Evolutionary conservation across 495 filamentous ascomycete genomes (phyloP).

Genomic region (Neurospora tetrasperma): DNA sequence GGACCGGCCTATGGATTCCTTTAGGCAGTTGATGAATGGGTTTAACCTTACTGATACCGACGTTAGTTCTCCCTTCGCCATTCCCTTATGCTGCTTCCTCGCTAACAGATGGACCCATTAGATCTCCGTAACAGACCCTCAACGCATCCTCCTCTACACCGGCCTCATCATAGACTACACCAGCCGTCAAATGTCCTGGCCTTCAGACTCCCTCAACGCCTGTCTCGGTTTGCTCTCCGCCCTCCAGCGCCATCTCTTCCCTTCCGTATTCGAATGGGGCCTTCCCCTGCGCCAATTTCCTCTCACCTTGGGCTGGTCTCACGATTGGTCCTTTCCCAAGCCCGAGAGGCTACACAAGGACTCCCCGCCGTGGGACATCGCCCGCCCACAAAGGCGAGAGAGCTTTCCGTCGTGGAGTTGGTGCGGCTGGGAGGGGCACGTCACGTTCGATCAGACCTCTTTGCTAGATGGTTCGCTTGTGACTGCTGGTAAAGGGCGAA

Average conservation of each 20-base stretch:
- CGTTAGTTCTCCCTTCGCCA: not conserved
- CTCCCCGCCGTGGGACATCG: not conserved
- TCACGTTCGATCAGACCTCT: not conserved
- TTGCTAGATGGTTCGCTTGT: not conserved
- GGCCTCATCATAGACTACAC: constrained; percentile 8
- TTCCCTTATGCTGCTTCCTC: not conserved
- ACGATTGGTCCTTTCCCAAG: not conserved
- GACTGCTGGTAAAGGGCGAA: not conserved
- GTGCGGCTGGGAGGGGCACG: constrained; percentile 10
- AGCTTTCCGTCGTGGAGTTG: constrained; percentile 11
- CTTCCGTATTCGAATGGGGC: constrained; percentile 11
- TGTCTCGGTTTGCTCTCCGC: constrained; percentile 4
- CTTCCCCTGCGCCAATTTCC: constrained; percentile 6
- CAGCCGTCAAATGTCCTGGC: constrained; percentile 8
- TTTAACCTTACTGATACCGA: not conserved
- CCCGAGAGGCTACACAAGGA: not conserved
- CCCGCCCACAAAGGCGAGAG: not conserved
- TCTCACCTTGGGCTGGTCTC: constrained; percentile 8
- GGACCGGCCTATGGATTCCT: not conserved
- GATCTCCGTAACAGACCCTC: not conserved
- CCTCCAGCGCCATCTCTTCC: constrained; percentile 2
- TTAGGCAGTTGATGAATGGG: not conserved
- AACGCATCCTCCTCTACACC: not conserved
- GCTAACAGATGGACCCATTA: not conserved
- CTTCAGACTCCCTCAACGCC: constrained; percentile 13